Percentiles rank a stretch among this genome's conserved stretches.
These are phyloP conservation scores for Aspergillus felis DNA, from an alignment of 2,329 filamentous ascomycete genomes.

Conservation along the genomic window DNA sequence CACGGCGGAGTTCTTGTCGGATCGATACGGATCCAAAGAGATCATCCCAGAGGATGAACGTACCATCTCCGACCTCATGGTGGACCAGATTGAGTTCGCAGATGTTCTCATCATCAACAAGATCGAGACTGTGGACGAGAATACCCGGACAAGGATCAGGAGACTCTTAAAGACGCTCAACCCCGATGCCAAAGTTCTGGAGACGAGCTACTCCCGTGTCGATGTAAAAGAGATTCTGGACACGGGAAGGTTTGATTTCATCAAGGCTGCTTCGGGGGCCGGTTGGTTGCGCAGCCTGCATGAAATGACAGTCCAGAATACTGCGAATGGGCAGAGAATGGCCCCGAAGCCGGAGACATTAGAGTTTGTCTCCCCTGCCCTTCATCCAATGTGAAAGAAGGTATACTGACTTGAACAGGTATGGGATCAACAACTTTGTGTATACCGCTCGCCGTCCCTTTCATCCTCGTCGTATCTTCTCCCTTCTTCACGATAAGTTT, in stretches of 20 bases:
- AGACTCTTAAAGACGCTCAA: conserved; percentile 61
- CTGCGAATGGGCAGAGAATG: conserved; percentile 51
- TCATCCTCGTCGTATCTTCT: conserved; percentile 38
- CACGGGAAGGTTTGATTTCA: conserved; percentile 62
- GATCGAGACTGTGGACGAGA: conserved; percentile 55
- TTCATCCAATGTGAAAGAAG: background rate
- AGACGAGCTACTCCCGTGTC: conserved; percentile 57
- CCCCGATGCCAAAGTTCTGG: conserved; percentile 61
- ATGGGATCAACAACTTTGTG: conserved; percentile 68
- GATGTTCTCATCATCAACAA: conserved; percentile 72
- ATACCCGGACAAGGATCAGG: conserved; percentile 46
- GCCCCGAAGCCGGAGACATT: conserved; percentile 68
- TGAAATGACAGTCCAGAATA: conserved; percentile 61
- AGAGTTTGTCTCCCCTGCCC: conserved; percentile 43
- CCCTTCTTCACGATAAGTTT: conserved; percentile 44
- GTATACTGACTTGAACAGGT: conserved; percentile 33
- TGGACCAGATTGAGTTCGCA: conserved; percentile 74
- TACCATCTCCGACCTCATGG: conserved; percentile 71
- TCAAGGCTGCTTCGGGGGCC: conserved; percentile 60
- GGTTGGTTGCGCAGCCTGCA: conserved; percentile 70
- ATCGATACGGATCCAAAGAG: conserved; percentile 56
- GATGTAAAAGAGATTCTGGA: conserved; percentile 62
- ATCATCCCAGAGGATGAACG: conserved; percentile 65
- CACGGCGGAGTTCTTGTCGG: conserved; percentile 63
- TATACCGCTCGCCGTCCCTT: conserved; percentile 58